Evolutionary conservation across 2,329 filamentous ascomycete genomes (phyloP).

Genomic region (Phyllosticta citriasiana): DNA sequence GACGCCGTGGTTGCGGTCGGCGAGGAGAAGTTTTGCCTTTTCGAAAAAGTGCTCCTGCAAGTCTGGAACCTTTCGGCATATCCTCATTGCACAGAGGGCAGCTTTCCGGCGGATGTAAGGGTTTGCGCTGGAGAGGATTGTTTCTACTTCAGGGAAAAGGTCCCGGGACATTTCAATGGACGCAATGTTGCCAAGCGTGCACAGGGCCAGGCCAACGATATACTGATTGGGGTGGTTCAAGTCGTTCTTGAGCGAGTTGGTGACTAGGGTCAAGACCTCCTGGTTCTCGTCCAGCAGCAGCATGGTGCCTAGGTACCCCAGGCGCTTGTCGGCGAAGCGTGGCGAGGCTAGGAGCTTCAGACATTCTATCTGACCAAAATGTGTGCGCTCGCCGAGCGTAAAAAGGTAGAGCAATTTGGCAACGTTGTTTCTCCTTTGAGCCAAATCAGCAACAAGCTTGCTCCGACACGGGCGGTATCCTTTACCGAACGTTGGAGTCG

Average conservation of each 20-base stretch:
- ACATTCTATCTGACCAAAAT: slow-evolving; percentile 99
- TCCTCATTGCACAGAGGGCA: slow-evolving; percentile 96
- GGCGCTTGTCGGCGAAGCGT: slow-evolving; percentile 91
- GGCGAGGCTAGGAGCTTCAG: slow-evolving; percentile 93
- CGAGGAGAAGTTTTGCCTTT: slow-evolving; percentile 77
- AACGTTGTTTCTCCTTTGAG: slow-evolving; percentile 85
- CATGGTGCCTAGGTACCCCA: slow-evolving; percentile 95
- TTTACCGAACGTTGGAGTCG: slow-evolving; percentile 80
- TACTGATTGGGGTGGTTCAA: slow-evolving; percentile 97
- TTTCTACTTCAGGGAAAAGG: slow-evolving; percentile 91
- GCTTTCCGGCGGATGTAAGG: slow-evolving; percentile 98
- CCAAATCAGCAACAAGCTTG: slow-evolving; percentile 12
- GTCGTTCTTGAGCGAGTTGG: slow-evolving; percentile 97
- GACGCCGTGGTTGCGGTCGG: slow-evolving; percentile 93
- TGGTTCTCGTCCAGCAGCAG: slow-evolving; percentile 95
- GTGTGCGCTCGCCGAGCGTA: slow-evolving; percentile 90
- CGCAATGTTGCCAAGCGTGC: slow-evolving; percentile 94
- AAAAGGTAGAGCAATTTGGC: slow-evolving; percentile 97
- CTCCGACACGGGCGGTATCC: slow-evolving; percentile 13
- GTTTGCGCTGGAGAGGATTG: slow-evolving; percentile 81
- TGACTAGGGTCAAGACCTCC: slow-evolving; percentile 92
- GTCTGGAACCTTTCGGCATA: slow-evolving; percentile 96
- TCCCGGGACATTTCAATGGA: slow-evolving; percentile 98
- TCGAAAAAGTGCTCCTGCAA: slow-evolving; percentile 95
- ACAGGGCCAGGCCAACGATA: slow-evolving; percentile 90